Conservation (phyloP, 306 rosid genomes). For the Pterocarpus santalinus region DNA sequence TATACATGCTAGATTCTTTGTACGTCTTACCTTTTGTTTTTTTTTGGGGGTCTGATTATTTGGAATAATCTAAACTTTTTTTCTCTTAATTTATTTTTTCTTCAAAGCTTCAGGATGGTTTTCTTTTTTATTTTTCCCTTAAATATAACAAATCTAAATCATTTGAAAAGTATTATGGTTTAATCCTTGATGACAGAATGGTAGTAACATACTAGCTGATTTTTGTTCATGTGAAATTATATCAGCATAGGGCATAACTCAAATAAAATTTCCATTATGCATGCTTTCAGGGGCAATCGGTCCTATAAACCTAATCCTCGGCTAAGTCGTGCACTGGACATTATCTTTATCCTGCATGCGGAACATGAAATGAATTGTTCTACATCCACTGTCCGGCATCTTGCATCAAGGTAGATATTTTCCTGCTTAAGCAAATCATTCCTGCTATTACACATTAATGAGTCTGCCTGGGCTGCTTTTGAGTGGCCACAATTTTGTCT, state of each 20-base stretch:
- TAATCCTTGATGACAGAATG: conserved; percentile 14
- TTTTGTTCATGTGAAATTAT: conserved; percentile 7
- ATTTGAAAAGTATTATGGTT: background rate
- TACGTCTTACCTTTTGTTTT: conserved; percentile 46
- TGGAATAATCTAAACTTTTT: conserved; percentile 6
- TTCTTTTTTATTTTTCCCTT: background rate
- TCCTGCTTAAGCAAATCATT: background rate
- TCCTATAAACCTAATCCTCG: conserved; percentile 87
- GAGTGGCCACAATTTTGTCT: background rate
- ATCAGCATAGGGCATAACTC: background rate
- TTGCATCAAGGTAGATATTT: conserved; percentile 79
- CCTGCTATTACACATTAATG: background rate
- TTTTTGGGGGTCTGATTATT: background rate
- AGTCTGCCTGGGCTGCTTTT: background rate
- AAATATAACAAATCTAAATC: background rate
- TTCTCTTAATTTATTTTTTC: background rate
- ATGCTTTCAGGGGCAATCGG: conserved; percentile 73
- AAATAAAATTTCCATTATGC: conserved; percentile 23
- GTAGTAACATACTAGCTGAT: conserved; percentile 7
- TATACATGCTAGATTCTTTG: conserved; percentile 96
- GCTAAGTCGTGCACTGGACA: conserved; percentile 81
- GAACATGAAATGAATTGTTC: conserved; percentile 99
- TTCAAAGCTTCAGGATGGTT: conserved; percentile 12
- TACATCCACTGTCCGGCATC: conserved; percentile 86
- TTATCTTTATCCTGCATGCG: conserved; percentile 87